These are phyloP conservation scores for Gracilariopsis chorda DNA, from an alignment of 23 red algal genomes.

Conservation along the genomic window DNA sequence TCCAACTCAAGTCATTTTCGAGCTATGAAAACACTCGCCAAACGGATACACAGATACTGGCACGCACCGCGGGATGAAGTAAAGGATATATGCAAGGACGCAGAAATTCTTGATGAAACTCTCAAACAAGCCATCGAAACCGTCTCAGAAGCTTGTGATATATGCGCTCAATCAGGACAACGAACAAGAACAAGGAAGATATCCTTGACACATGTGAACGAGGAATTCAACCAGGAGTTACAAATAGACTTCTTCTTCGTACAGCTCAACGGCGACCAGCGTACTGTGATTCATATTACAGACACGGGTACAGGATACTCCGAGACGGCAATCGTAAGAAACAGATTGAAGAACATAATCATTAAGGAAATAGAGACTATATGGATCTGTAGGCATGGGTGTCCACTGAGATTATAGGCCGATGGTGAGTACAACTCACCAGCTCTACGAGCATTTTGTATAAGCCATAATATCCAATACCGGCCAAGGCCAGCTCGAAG, in stretches of 20 bases:
- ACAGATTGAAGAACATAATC: not conserved
- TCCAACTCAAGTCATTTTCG: no score
- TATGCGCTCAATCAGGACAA: no score
- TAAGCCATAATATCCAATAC: not conserved
- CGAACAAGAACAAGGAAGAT: not conserved
- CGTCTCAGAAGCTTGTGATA: not conserved
- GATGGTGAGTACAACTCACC: not conserved
- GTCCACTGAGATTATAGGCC: not conserved
- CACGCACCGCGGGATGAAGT: not conserved
- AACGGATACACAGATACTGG: not conserved
- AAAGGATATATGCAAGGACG: not conserved
- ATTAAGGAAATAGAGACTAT: not conserved
- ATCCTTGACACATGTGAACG: constrained; percentile 8
- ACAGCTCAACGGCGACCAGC: not conserved
- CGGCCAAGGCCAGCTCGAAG: not conserved
- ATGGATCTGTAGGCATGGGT: not conserved
- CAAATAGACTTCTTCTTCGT: constrained; percentile 22
- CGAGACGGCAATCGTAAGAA: not conserved
- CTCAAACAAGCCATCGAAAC: not conserved
- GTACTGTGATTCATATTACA: no score
- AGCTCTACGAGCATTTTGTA: not conserved
- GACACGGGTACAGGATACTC: not conserved
- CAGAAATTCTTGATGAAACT: not conserved
- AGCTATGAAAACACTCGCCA: not conserved
- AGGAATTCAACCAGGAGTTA: not conserved